phyloP scores from a whole-genome alignment of 192 early-diverging fungal genomes.

The Coemansia furcata region DNA sequence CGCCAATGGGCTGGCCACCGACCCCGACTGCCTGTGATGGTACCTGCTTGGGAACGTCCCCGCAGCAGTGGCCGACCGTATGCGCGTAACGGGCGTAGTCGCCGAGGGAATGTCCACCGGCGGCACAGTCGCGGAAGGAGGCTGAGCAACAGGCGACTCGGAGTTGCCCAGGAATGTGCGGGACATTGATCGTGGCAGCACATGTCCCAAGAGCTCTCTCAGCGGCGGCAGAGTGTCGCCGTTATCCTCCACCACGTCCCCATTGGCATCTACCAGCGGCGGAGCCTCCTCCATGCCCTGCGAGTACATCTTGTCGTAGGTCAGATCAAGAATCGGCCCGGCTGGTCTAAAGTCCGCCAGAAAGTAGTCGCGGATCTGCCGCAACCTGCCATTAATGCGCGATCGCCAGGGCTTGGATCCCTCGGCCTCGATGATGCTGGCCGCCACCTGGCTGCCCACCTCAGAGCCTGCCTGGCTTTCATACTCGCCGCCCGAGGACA shows the following conservation, averaged over 20 bases:
- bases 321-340: constrained; percentile 46
- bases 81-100: neutral
- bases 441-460: constrained; percentile 12
- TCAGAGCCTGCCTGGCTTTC: neutral
- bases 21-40: neutral
- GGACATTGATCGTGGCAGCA: constrained; percentile 33
- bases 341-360: constrained; percentile 44
- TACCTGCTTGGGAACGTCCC: neutral
- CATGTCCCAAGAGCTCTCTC: constrained; percentile 28
- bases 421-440: constrained; percentile 24
- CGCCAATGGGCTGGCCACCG: neutral
- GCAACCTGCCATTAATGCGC: constrained; percentile 10
- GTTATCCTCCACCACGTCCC: constrained; percentile 17
- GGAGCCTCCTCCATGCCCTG: constrained; percentile 25
- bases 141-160: neutral
- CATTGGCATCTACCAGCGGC: neutral
- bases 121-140: neutral
- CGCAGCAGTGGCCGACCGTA: neutral
- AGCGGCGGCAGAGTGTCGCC: constrained; percentile 33
- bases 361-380: constrained; percentile 45
- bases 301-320: constrained; percentile 44
- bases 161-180: constrained; percentile 9
- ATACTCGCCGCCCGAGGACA: neutral
- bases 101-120: neutral
- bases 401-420: neutral